Base-by-base conservation (phyloP, 192 early-diverging fungal genomes). In the Allomyces javanicus region DNA sequence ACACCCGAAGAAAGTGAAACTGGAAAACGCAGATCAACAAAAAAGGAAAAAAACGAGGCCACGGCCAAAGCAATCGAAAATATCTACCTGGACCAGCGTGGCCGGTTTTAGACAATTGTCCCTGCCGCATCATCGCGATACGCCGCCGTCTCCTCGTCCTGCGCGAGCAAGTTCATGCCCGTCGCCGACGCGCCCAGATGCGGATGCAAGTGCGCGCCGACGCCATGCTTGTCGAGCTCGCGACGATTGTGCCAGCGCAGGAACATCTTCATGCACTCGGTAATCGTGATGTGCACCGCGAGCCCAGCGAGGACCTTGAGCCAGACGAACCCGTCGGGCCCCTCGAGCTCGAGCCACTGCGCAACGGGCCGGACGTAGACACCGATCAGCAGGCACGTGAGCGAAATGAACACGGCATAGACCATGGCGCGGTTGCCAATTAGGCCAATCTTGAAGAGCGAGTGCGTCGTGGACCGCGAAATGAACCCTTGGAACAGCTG, bases 401-500 rank as follows among this genome's bases (percentile, higher is more conserved):
- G 85, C 61, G 86, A 86, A 24, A 89, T 50, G 23, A 88, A 23
- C 64, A 90, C 87, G 11, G 87, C 87, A 7, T 72, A 76, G 12
- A 97, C 76, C 83, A 97, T 86, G 81, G 81, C 91, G 67, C 64
- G 74, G 75, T 96, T 97, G 11, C 82, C 82, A 50, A 78, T 71
- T 17, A 97, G 64, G 33, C 87, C 88, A 0, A 79, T 88, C 17
- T 68, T 76, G 76, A 97, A 89, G 24, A 95, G 68, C 65, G 87
- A 89, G 24, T 79, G 68, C 10, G 77, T 73, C 62, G 92, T 74
- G 55, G 85, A 87, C 22, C 89, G 74, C 10, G 91, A 90, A 11
- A 92, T 72, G 72, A 97, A 97, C 4, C 82, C 79, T 71, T 97
- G 93, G 27, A 86, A 73, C 10, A 97, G 79, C 74, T 97, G 95